Base-by-base conservation (phyloP, 164 flowering plant species). In the Litsea cubeba region DNA sequence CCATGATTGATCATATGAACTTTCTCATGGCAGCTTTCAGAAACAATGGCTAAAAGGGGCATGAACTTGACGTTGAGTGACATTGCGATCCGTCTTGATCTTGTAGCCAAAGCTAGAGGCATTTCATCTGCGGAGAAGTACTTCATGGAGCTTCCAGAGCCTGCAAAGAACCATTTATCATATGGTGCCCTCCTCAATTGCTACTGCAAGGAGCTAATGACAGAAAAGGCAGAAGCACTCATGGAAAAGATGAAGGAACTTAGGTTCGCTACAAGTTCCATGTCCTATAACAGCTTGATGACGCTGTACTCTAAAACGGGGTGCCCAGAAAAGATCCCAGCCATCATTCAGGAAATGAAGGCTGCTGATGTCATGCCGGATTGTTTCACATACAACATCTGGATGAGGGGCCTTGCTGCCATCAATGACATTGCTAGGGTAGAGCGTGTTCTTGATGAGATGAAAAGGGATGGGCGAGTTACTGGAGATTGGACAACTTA, bases 361-460 rank as follows among this genome's bases (percentile, higher is more conserved):
- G 88, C 89, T 8, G 20, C 24, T 64, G 79, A 84, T 62, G 64
- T 93, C 32, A 84, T 77, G 86, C 91, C 82, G 1, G 97, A 95
- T 81, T 68, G 80, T 24, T 92, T 54, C 80, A 82, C 96, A 0
- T 95, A 93, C 82, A 93, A 90, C 80, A 84, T 94, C 57, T 90
- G 97, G 99, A 95, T 95, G 97, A 90, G 97, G 81, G 88, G 92
- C 35, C 88, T 88, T 74, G 95, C 97, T 65, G 90, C 95, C 76
- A 81, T 32, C 24, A 79, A 84, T 75, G 98, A 95, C 83, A 87
- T 94, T 69, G 79, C 84, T 67, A 95, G 97, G 71, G 97, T 88
- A 76, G 97, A 92, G 80, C 88, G 98, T 80, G 95, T 95, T 12
- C 73, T 90, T 40, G 94, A 92, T 26, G 97, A 95, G 81, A 88